A percentile compares a stretch with the other conserved stretches of the same genome.
phyloP scores from a whole-genome alignment of 768 basidiomycete species.

The Glaciozyma antarctica region DNA sequence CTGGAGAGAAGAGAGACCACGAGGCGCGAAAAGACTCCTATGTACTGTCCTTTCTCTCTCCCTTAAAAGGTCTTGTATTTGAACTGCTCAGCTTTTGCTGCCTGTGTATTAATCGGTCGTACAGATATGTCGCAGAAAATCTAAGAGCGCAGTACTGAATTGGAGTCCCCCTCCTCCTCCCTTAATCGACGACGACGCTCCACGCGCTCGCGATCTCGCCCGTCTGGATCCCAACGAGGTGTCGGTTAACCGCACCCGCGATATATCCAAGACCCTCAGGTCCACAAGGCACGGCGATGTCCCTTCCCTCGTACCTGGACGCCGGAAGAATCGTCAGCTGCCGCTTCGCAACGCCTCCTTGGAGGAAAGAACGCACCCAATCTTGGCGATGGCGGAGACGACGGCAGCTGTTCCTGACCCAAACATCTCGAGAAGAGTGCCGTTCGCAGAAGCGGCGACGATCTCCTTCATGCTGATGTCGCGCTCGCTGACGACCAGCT shows the following conservation, averaged over 20 bases:
- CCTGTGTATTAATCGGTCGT: too few species aligned
- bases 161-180: too few species aligned
- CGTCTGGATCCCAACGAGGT: constrained; percentile 59
- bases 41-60: too few species aligned
- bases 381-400: constrained; percentile 8
- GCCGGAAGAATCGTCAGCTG: neutral
- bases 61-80: too few species aligned
- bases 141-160: too few species aligned
- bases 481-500: constrained; percentile 51
- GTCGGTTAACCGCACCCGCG: constrained; percentile 58
- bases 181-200: neutral
- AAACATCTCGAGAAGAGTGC: constrained; percentile 68
- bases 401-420: constrained; percentile 53
- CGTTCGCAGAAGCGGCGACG: constrained; percentile 46
- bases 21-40: too few species aligned
- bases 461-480: constrained; percentile 54
- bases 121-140: too few species aligned
- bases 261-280: constrained; percentile 45
- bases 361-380: neutral
- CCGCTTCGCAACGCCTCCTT: neutral
- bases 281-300: constrained; percentile 41
- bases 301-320: constrained; percentile 47
- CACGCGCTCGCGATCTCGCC: constrained; percentile 18
- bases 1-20: too few species aligned
- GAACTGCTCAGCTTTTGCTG: too few species aligned